Evolutionary conservation across 1,284 basidiomycete species (phyloP), one percentile per base, ranked within the genome.

Genomic region (Lentinula novae-zelandiae): DNA sequence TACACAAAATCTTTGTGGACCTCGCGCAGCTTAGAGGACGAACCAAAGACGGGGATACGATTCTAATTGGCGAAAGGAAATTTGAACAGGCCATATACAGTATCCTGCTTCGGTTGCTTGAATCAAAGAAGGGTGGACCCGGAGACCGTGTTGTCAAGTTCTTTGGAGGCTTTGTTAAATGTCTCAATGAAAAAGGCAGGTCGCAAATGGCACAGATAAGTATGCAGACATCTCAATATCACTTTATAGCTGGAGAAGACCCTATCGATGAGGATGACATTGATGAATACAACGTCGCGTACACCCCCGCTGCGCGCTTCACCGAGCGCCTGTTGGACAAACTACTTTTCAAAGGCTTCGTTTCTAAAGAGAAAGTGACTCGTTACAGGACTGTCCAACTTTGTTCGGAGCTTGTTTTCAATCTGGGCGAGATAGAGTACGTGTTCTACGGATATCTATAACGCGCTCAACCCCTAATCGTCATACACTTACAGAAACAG

Each of bases 131-230:
- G 73, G 95, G 95, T 12, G 82, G 81, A 0, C 68, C 68, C 2
- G 96, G 90, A 0, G 95, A 98, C 71, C 79, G 92, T 53, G 78
- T 92, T 36, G 79, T 95, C 72, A 95, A 90, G 76, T 98, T 98
- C 72, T 78, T 95, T 7, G 90, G 89, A 0, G 84, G 82, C 15
- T 99, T 95, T 70, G 81, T 91, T 20, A 85, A 82, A 51, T 93
- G 90, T 74, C 75, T 90, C 39, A 88, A 89, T 51, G 83, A 90
- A 68, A 89, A 90, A 75, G 87, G 94, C 93, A 61, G 52, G 83
- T 67, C 57, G 17, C 34, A 3, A 27, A n/a, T 5, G 42, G 5
- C 60, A 53, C 39, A 44, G 6, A 27, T 33, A 36, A 53, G 13
- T 39, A 42, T 53, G 44, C 63, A 61, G 33, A 44, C n/a, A 57